phyloP scores from a whole-genome alignment of 2,329 filamentous ascomycete genomes.

The Orbilia brochopaga region DNA sequence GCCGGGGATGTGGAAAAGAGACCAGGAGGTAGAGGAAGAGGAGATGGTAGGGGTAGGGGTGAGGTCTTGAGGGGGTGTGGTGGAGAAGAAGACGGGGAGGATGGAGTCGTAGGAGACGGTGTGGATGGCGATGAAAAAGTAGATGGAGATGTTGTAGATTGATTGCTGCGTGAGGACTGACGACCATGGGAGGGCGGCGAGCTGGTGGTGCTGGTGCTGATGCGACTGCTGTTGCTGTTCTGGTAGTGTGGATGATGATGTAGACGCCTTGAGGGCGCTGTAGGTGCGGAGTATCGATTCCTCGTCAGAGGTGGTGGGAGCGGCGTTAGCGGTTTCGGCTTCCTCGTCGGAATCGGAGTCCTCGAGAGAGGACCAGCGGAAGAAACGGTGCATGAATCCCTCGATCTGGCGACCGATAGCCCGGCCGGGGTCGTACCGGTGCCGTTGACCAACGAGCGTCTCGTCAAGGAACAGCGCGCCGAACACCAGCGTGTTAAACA shows the following conservation, averaged over 20 bases:
- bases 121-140: conserved; percentile 81
- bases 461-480: conserved; percentile 84
- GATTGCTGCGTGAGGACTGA: conserved; percentile 79
- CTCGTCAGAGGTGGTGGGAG: conserved; percentile 54
- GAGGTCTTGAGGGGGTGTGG: conserved; percentile 66
- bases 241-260: conserved; percentile 3
- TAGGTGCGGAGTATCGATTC: conserved; percentile 57
- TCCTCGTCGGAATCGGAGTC: conserved; percentile 27
- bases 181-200: conserved; percentile 58
- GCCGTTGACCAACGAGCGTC: conserved; percentile 75
- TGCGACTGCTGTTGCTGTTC: conserved; percentile 41
- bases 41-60: conserved; percentile 61
- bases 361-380: not conserved
- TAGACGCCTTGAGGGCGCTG: conserved; percentile 4
- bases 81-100: conserved; percentile 86
- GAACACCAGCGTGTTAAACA: conserved; percentile 75
- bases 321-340: conserved; percentile 55
- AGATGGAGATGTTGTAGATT: conserved; percentile 74
- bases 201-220: conserved; percentile 56
- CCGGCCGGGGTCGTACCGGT: conserved; percentile 76
- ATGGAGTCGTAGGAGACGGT: conserved; percentile 84
- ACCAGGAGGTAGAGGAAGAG: too few species aligned
- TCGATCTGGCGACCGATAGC: conserved; percentile 72
- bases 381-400: conserved; percentile 56
- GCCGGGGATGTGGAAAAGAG: conserved; percentile 68